A percentile compares a stretch with the other conserved stretches of the same genome.
These are phyloP conservation scores for Dothistroma pini DNA, from an alignment of 2,329 filamentous ascomycete genomes.

Conservation along the genomic window DNA sequence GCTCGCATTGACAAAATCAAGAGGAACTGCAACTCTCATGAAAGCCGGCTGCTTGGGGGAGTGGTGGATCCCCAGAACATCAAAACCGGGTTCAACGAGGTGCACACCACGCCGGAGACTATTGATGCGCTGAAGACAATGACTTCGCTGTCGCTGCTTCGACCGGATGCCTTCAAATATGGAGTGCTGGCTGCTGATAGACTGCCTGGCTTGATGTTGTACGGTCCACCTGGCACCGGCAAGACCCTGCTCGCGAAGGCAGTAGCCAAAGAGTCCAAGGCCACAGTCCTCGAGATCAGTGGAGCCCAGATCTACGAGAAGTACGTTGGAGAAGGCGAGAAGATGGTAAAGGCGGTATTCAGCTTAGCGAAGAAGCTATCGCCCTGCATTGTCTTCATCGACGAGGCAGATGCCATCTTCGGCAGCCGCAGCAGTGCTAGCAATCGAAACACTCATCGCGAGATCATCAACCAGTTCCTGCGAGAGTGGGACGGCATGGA, in stretches of 20 bases:
- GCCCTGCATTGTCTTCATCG: constrained; percentile 92
- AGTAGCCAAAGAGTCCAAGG: constrained; percentile 62
- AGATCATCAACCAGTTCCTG: constrained; percentile 94
- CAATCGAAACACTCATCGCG: constrained; percentile 69
- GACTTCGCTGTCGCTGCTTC: constrained; percentile 78
- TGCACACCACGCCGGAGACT: constrained; percentile 77
- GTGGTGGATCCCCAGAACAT: constrained; percentile 80
- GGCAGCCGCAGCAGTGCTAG: constrained; percentile 66
- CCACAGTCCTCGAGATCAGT: constrained; percentile 75
- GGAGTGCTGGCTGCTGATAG: constrained; percentile 88
- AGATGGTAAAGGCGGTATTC: constrained; percentile 91
- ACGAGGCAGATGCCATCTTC: constrained; percentile 92
- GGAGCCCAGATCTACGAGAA: constrained; percentile 93
- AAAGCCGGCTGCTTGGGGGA: constrained; percentile 76
- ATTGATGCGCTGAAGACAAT: constrained; percentile 84
- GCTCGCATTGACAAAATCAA: constrained; percentile 45
- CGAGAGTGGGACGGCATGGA: constrained; percentile 96
- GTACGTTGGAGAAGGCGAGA: constrained; percentile 94
- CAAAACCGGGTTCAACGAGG: constrained; percentile 79
- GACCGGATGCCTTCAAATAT: constrained; percentile 94
- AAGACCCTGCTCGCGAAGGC: constrained; percentile 75
- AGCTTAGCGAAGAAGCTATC: constrained; percentile 84
- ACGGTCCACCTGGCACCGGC: constrained; percentile 85
- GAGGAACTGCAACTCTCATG: constrained; percentile 66
- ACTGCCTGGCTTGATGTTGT: constrained; percentile 92